Evolutionary conservation across 495 filamentous ascomycete species (phyloP).

Genomic region (Talaromyces wortmannii): DNA sequence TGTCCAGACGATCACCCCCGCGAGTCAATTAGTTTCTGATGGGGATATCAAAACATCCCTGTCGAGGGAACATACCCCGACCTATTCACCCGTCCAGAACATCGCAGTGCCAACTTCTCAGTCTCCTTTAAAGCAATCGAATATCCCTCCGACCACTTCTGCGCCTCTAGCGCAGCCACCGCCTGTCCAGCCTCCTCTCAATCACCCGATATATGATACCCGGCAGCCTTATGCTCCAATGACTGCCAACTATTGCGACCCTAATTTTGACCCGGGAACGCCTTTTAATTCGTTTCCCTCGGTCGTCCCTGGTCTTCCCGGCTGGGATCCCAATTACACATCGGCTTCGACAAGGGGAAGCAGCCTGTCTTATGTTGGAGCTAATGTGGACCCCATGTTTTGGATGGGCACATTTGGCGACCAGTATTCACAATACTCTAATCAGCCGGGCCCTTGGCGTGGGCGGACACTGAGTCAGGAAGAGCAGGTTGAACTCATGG

Average conservation of each 20-base stretch:
- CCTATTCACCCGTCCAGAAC: conserved; percentile 12
- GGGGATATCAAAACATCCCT: conserved; percentile 20
- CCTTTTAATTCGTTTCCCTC: conserved; percentile 39
- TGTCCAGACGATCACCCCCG: conserved; percentile 17
- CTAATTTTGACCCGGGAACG: conserved; percentile 33
- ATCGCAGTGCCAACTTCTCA: conserved; percentile 41
- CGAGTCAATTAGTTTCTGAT: conserved; percentile 23
- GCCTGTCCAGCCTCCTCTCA: not conserved
- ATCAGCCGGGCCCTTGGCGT: conserved; percentile 39
- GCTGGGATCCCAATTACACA: conserved; percentile 38
- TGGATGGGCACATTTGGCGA: conserved; percentile 37
- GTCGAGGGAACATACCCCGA: conserved; percentile 24
- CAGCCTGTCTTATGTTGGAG: conserved; percentile 31
- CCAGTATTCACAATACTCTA: conserved; percentile 44
- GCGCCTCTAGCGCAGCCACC: conserved; percentile 19
- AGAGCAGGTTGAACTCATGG: conserved; percentile 66
- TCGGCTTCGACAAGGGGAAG: conserved; percentile 35
- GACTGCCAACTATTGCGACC: conserved; percentile 18
- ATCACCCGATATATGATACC: conserved; percentile 7
- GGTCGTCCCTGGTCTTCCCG: conserved; percentile 37
- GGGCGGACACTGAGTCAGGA: conserved; percentile 61
- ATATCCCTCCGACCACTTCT: conserved; percentile 57
- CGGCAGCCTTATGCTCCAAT: conserved; percentile 14
- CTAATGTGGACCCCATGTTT: conserved; percentile 28
- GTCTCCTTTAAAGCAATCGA: conserved; percentile 49